phyloP scores from a whole-genome alignment of 768 basidiomycete species.

The Lactarius psammicola region DNA sequence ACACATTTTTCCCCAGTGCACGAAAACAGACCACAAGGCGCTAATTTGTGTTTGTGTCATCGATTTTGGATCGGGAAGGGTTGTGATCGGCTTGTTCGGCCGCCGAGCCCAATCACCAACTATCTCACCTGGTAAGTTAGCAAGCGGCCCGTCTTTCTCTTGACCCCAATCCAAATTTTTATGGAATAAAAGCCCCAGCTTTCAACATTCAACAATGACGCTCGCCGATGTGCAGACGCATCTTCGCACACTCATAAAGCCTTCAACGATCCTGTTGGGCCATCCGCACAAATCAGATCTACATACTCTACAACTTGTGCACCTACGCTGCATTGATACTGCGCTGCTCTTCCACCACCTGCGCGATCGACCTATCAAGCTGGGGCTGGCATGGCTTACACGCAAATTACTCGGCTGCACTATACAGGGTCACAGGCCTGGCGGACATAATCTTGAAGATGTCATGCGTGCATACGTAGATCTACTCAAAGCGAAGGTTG shows the following conservation, averaged over 20 bases:
- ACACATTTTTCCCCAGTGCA: no score
- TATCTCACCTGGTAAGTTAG: no score
- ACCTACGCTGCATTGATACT: conserved; percentile 89
- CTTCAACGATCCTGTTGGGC: conserved; percentile 79
- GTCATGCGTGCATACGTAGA: conserved; percentile 89
- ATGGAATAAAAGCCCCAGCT: no score
- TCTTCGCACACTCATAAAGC: conserved; percentile 59
- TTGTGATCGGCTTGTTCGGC: no score
- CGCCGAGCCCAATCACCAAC: no score
- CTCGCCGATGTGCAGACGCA: conserved; percentile 45
- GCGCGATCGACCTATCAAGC: conserved; percentile 88
- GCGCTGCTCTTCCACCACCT: conserved; percentile 90
- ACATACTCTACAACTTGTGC: conserved; percentile 79
- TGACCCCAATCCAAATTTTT: no score
- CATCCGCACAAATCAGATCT: conserved; percentile 96
- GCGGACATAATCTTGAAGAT: conserved; percentile 92
- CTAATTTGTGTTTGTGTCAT: no score
- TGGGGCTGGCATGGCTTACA: conserved; percentile 89
- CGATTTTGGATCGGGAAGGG: no score
- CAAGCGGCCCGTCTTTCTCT: background rate
- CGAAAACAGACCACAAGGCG: no score
- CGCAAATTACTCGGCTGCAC: conserved; percentile 89
- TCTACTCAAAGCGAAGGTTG: conserved; percentile 76
- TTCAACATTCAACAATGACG: no score
- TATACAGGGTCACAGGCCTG: conserved; percentile 81